These are phyloP conservation scores for Torulaspora microellipsoides DNA, from an alignment of 805 yeast species.

Conservation along the genomic window DNA sequence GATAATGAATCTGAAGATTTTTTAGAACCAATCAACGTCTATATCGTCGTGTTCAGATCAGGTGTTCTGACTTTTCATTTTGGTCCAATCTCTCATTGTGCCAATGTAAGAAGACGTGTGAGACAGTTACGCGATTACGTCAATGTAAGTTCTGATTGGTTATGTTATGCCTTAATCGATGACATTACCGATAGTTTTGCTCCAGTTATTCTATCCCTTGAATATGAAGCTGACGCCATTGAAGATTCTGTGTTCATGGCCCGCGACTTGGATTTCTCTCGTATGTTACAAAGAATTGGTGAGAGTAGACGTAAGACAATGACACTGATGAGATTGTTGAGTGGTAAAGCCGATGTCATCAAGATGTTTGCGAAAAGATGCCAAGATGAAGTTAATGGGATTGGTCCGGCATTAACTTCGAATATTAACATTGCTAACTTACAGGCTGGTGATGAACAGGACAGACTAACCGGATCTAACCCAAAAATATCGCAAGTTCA, in stretches of 20 bases:
- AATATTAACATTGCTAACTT: conserved; percentile 38
- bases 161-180: conserved; percentile 77
- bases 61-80: conserved; percentile 70
- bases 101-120: conserved; percentile 77
- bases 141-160: conserved; percentile 75
- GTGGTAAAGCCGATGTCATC: conserved; percentile 95
- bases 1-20: conserved; percentile 77
- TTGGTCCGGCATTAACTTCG: conserved; percentile 40
- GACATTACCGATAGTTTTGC: conserved; percentile 83
- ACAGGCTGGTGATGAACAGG: conserved; percentile 16
- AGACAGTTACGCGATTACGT: conserved; percentile 75
- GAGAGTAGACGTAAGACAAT: conserved; percentile 86
- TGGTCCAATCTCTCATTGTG: conserved; percentile 62
- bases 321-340: conserved; percentile 82
- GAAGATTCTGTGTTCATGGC: conserved; percentile 79
- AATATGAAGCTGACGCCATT: conserved; percentile 76
- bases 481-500: conserved; percentile 14
- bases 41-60: conserved; percentile 64
- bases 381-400: conserved; percentile 55
- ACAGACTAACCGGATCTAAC: conserved; percentile 4
- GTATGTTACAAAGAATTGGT: conserved; percentile 78
- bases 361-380: conserved; percentile 95
- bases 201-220: conserved; percentile 72
- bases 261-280: conserved; percentile 65
- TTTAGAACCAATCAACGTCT: conserved; percentile 72